Evolutionary conservation across 2,329 filamentous ascomycete species (phyloP).

Genomic region (Colletotrichum orchidophilum): DNA sequence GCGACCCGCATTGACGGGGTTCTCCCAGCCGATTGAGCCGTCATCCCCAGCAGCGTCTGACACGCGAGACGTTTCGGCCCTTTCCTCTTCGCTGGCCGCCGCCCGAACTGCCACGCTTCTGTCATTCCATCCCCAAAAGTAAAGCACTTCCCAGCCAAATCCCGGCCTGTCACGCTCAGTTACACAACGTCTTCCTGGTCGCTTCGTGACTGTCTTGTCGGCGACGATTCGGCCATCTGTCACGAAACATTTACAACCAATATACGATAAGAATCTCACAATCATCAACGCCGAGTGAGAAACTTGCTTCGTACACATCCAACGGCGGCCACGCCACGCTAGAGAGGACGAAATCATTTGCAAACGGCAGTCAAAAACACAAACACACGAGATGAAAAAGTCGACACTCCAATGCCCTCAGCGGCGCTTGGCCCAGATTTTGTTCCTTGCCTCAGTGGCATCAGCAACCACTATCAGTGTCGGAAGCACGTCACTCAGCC

Average conservation of each 20-base stretch:
- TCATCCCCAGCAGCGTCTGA: conserved; percentile 33
- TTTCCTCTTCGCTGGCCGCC: conserved; percentile 5
- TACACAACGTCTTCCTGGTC: conserved; percentile 22
- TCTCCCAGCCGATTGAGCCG: conserved; percentile 29
- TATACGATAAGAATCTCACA: background rate
- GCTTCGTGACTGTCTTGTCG: conserved; percentile 11
- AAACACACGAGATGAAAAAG: conserved; percentile 12
- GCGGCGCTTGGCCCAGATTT: conserved; percentile 9
- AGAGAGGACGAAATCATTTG: background rate
- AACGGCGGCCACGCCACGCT: conserved; percentile 11
- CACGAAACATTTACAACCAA: background rate
- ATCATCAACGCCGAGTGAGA: background rate
- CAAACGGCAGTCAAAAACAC: background rate
- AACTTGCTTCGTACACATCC: background rate
- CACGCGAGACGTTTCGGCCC: conserved; percentile 33
- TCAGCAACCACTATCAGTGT: conserved; percentile 19
- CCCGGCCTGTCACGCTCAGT: conserved; percentile 16
- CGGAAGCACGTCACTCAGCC: conserved; percentile 27
- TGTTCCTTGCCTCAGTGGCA: conserved; percentile 16
- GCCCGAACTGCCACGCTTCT: conserved; percentile 17
- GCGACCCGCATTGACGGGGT: conserved; percentile 30
- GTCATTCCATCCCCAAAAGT: conserved; percentile 28
- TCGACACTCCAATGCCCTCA: conserved; percentile 4
- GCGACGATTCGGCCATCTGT: conserved; percentile 6
- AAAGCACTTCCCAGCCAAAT: conserved; percentile 23